Base-by-base conservation (phyloP, 176 grass and related monocot genomes). In the Triticum urartu region DNA sequence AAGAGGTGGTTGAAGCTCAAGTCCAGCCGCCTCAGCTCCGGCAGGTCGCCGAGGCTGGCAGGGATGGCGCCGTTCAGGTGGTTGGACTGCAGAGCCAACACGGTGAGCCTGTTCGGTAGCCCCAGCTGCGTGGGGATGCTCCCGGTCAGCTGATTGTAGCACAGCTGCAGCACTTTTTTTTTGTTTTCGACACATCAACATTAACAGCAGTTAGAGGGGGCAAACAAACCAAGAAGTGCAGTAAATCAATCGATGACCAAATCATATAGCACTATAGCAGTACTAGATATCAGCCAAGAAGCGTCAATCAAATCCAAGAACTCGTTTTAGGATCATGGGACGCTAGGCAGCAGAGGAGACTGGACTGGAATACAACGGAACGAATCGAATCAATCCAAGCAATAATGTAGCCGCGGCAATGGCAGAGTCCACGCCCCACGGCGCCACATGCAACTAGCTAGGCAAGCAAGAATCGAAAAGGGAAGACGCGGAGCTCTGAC, bases 91-190 rank as follows among this genome's bases (percentile, higher is more conserved):
- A 98, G 63, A 7, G 92, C 92, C 38, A 98, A 90, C 62, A 96
- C 90, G 80, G 47, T 91, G 70, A 98, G 89, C 66, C 76, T 90
- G 85, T 81, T 94, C 65, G 95, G 75, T 66, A 83, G 84, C 58
- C 97, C 94, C 1, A 98, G 84, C 86, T 95, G 94, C 68, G 94
- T 98, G 61, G 97, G 97, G 75, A 98, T 90, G 71, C 90, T 91
- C n/a, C 97, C 97, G 42, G 87, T 85, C 18, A 98, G 75, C 90
- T 96, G 94, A 77, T 98, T 98, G 78, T 95, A 94, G 92, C 94
- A 95, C 21, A 98, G 88, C 92, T 98, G 97, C 80, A 98, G 47
- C 61, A 95, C 97, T 98, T 87, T 78, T 52, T 54, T 17, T 54
- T 42, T 42, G 40, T 9, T 12, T 47, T 50, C 4, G 50, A 66